Conservation (phyloP, 2,329 filamentous ascomycete genomes). For the Setomelanomma holmii region DNA sequence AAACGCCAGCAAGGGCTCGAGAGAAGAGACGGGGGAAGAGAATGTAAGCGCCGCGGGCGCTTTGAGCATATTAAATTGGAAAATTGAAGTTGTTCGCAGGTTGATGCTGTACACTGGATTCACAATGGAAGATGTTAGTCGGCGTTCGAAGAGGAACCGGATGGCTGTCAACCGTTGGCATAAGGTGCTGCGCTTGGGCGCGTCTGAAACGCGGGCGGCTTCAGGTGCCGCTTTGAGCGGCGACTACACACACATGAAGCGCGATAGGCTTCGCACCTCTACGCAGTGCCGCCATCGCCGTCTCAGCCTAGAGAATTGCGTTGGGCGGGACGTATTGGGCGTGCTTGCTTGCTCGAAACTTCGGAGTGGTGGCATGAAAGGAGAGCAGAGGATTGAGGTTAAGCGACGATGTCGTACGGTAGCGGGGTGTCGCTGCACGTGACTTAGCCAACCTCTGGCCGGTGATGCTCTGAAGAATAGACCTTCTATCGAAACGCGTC, state of each 20-base stretch:
- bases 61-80: slow-evolving; percentile 47
- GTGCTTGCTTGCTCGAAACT: too few relatives aligned
- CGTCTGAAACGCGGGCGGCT: slow-evolving; percentile 45
- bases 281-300: slow-evolving; percentile 29
- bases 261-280: slow-evolving; percentile 41
- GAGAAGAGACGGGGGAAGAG: slow-evolving; percentile 37
- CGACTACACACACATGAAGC: slow-evolving; percentile 47
- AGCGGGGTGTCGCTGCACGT: slow-evolving; percentile 2
- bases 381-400: slow-evolving; percentile 1
- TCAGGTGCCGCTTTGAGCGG: slow-evolving; percentile 45
- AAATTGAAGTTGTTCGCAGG: slow-evolving; percentile 33
- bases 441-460: not conserved
- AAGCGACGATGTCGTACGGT: not conserved
- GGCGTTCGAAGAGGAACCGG: slow-evolving; percentile 35
- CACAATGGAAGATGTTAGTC: slow-evolving; percentile 31
- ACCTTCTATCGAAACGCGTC: too few relatives aligned
- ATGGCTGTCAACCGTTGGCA: slow-evolving; percentile 45
- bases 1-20: slow-evolving; percentile 37
- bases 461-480: too few relatives aligned
- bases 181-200: slow-evolving; percentile 39
- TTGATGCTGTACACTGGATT: slow-evolving; percentile 30
- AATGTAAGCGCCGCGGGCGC: slow-evolving; percentile 41
- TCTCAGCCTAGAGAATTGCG: slow-evolving; percentile 36
- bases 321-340: slow-evolving; percentile 18
- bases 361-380: slow-evolving; percentile 8